Base-by-base conservation (phyloP, 2,329 filamentous ascomycete species). In the Xylaria hypoxylon region DNA sequence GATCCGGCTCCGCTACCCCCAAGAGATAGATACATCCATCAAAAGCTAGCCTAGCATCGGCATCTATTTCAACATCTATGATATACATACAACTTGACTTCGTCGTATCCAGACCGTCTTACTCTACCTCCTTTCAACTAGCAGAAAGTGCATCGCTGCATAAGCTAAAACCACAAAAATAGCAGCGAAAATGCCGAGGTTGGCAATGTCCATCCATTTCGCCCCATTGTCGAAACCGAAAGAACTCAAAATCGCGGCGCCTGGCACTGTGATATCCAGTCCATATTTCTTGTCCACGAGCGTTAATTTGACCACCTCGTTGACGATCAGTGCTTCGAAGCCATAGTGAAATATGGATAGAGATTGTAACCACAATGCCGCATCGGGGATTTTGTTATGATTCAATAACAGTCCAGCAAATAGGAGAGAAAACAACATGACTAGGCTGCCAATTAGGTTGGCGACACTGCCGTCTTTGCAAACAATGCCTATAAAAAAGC, bases 311-410 rank as follows among this genome's bases (percentile, higher is more conserved):
- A 93, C 90, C 52, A 97, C 96, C 81, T 99, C 96, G 76, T 98
- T 99, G 73, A 99, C 96, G 69, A 98, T 97, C 15, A 99, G 86
- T 1, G 93, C 92, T 83, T 99, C 96, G 74, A 98, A 98, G 5
- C 91, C 95, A 77, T 97, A 99, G 78, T 99, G 96, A 86, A 99
- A 99, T 69, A 99, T 99, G 1, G 94, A 97, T 8, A 99, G 82
- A 81, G 87, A 89, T 83, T 99, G 96, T 58, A 99, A 81, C 96
- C 96, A 99, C 68, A 94, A 80, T 2, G 95, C 92, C 1, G 92
- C 88, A 56, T 87, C 85, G 1, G 96, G 96, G 59, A 97, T 97
- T 33, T 93, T 94, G 78, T 97, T 90, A 77, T 97, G 94, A 79
- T 99, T 99, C 68, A 99, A 87, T 64, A 99, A 85, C 65, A 99